A percentile compares a stretch with the other conserved stretches of the same genome.
Evolutionary conservation across 2,329 filamentous ascomycete genomes (phyloP).

Genomic region (Aspergillus piperis): DNA sequence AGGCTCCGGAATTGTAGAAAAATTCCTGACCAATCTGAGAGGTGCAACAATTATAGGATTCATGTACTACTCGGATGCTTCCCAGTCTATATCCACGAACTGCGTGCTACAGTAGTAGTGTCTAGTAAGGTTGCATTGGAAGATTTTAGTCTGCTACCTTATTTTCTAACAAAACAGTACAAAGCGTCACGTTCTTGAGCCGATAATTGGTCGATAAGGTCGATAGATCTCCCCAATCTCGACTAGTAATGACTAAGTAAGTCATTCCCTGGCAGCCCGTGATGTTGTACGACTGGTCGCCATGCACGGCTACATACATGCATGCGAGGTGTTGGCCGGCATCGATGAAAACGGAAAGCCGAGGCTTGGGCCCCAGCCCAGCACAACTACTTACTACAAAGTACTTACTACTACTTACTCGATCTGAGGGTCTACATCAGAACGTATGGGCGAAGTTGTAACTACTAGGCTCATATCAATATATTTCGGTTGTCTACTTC

Average conservation of each 20-base stretch:
- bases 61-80: no score
- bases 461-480: no score
- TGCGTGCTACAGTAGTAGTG: background rate
- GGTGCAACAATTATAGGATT: background rate
- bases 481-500: no score
- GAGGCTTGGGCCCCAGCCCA: conserved; percentile 3
- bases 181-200: background rate
- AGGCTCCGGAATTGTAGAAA: no score
- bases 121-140: background rate
- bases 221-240: background rate
- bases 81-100: no score
- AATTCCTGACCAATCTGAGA: no score
- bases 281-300: background rate
- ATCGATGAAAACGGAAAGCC: conserved; percentile 23
- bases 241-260: no score
- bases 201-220: background rate
- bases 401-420: no score
- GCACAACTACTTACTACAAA: no score
- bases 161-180: background rate
- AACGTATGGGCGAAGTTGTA: no score
- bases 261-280: background rate
- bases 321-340: conserved; percentile 9
- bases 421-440: no score
- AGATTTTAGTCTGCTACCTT: background rate
- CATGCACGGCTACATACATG: conserved; percentile 1